Percentiles rank a stretch among this genome's conserved stretches.
phyloP scores from a whole-genome alignment of 208 protist species.

The Leishmania amazonensis region DNA sequence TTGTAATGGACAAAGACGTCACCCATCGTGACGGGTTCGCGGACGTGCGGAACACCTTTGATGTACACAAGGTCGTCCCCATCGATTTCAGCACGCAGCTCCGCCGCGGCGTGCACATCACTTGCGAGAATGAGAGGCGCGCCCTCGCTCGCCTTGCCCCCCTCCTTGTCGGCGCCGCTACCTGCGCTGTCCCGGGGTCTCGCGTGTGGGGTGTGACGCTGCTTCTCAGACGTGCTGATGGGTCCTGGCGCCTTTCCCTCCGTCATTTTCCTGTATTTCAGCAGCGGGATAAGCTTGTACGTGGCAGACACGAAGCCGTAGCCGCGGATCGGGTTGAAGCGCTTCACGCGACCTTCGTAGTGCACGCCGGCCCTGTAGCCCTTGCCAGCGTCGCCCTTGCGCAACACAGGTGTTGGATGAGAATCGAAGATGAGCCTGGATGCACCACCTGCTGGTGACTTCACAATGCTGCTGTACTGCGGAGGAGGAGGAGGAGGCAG shows the following conservation, averaged over 20 bases:
- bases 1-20: constrained; percentile 64
- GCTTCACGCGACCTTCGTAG: constrained; percentile 74
- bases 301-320: constrained; percentile 66
- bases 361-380: constrained; percentile 48
- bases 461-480: not conserved
- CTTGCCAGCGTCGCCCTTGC: constrained; percentile 27
- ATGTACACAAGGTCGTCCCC: constrained; percentile 18
- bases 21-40: constrained; percentile 35
- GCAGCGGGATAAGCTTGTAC: constrained; percentile 33
- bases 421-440: not conserved
- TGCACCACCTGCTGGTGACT: not conserved
- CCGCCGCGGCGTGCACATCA: not conserved
- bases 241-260: not conserved
- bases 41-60: constrained; percentile 22
- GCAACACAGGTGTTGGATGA: not conserved
- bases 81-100: not conserved
- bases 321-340: constrained; percentile 67
- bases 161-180: not conserved
- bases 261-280: not conserved
- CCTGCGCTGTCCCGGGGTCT: not conserved
- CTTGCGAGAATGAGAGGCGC: not conserved
- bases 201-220: not conserved
- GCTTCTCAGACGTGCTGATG: not conserved
- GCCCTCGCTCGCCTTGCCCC: not conserved
- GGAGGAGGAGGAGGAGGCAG: not conserved